Base-by-base conservation (phyloP, 306 rosid species). In the Styphnolobium japonicum region DNA sequence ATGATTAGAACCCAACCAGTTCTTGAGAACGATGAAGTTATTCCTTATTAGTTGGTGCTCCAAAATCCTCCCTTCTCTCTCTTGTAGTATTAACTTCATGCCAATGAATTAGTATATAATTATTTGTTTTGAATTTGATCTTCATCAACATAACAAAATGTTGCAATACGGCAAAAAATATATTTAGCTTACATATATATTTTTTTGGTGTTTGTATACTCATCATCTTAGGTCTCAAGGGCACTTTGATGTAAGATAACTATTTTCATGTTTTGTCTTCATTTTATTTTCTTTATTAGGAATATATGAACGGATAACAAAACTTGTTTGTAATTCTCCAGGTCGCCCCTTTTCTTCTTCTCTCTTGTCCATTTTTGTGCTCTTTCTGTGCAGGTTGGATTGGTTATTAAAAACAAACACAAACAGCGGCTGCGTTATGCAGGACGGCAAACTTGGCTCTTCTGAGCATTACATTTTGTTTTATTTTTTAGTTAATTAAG, bases 1-100 rank as follows among this genome's bases (percentile, higher is more conserved):
- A 83, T 78, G 88, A 36, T 86, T 64, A 91, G 99, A 90, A 95
- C 99, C 2, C 93, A 84, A 70, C 98, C 98, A 2, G 19, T 55
- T 22, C 91, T 93, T 86, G 99, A 91, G 75, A 67, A 86, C 40
- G 89, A 75, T 40, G 37, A 76, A 51, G 61, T 23, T 73, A 37
- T n/a, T 77, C 83, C 70, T 73, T 33, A 3, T 33, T 71, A 69
- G 10, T 61, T 34, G 16, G 40, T 37, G 71, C 29, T 72, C 11
- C 12, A 76, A 16, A 82, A 46, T 21, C 15, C 10, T 33, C 27
- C n/a, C n/a, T 45, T 15, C 31, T 43, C 21, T 43, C 14, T 61
- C 23, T 29, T 65, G 37, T 56, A 48, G 69, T 46, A 70, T 70
- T 16, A 8, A 34, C 21, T 64, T 75, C 42, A 33, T 75, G 52